These are phyloP conservation scores for Dryas drummondii DNA, from an alignment of 306 rosid species.

Conservation along the genomic window DNA sequence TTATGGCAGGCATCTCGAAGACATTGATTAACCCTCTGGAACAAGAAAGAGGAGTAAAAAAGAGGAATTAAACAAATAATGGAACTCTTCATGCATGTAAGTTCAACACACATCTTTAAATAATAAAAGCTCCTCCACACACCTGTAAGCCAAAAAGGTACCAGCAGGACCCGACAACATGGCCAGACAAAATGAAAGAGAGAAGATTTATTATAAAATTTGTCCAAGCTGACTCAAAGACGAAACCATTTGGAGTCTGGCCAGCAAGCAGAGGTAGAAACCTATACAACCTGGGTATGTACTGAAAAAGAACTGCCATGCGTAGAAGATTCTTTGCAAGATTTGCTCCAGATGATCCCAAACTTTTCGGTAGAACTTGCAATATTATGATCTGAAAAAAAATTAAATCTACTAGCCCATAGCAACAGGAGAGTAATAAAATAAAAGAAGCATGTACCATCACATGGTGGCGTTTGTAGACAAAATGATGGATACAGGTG, in stretches of 20 bases:
- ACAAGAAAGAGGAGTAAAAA: conserved; percentile 22
- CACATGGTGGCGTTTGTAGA: neutral
- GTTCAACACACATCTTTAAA: neutral
- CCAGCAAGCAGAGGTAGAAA: conserved; percentile 65
- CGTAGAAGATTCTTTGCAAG: conserved; percentile 69
- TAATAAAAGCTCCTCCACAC: conserved; percentile 3
- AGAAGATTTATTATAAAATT: conserved; percentile 73
- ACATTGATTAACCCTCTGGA: conserved; percentile 81
- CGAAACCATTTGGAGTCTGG: conserved; percentile 67
- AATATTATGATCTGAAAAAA: conserved; percentile 59
- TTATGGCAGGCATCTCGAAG: conserved; percentile 52
- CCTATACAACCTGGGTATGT: conserved; percentile 66
- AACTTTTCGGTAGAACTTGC: conserved; percentile 39
- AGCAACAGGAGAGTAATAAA: neutral
- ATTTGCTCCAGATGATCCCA: conserved; percentile 67
- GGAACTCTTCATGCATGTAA: neutral
- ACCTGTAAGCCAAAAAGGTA: conserved; percentile 86
- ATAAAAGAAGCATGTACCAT: neutral
- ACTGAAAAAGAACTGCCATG: conserved; percentile 57
- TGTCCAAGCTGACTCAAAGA: conserved; percentile 77
- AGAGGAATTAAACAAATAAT: neutral
- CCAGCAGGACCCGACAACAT: conserved; percentile 80
- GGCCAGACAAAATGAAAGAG: conserved; percentile 62
- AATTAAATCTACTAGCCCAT: neutral
- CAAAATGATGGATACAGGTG: neutral